A percentile compares a stretch with the other conserved stretches of the same genome.
Conservation (phyloP, 345 rosid species). For the Populus deltoides region DNA sequence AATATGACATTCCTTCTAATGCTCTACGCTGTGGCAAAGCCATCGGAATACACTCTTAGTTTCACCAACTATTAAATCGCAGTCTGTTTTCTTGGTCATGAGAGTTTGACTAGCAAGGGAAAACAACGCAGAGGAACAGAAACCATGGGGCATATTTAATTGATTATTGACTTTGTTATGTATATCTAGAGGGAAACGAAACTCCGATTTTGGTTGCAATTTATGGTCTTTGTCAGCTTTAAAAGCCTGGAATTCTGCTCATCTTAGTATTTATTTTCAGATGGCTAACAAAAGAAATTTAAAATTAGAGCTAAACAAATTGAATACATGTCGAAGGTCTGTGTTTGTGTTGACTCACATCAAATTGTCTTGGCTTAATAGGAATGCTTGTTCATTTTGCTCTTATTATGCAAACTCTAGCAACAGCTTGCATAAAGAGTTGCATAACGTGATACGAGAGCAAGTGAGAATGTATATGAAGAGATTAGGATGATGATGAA, state of each 20-base stretch:
- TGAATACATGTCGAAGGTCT: no score
- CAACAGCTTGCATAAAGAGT: no score
- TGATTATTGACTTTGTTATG: slow-evolving; percentile 5
- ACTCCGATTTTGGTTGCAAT: slow-evolving; percentile 4
- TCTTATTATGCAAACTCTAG: no score
- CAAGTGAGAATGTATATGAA: no score
- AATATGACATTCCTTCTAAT: slow-evolving; percentile 73
- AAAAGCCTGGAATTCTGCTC: not conserved
- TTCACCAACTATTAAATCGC: not conserved
- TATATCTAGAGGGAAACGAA: not conserved
- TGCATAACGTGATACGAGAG: no score
- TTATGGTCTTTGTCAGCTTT: not conserved
- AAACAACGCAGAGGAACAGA: not conserved
- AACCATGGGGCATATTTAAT: not conserved
- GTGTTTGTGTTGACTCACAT: no score
- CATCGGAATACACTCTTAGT: slow-evolving; percentile 43
- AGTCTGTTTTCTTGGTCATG: slow-evolving; percentile 35
- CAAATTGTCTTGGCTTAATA: no score
- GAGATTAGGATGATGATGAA: no score
- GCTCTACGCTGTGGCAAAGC: slow-evolving; percentile 84
- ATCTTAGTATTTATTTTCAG: no score
- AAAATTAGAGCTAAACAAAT: no score
- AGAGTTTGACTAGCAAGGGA: slow-evolving; percentile 36
- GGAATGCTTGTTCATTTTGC: no score
- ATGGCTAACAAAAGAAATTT: no score